phyloP scores from a whole-genome alignment of 108 stramenopile species.

The Nitzschia inconspicua region DNA sequence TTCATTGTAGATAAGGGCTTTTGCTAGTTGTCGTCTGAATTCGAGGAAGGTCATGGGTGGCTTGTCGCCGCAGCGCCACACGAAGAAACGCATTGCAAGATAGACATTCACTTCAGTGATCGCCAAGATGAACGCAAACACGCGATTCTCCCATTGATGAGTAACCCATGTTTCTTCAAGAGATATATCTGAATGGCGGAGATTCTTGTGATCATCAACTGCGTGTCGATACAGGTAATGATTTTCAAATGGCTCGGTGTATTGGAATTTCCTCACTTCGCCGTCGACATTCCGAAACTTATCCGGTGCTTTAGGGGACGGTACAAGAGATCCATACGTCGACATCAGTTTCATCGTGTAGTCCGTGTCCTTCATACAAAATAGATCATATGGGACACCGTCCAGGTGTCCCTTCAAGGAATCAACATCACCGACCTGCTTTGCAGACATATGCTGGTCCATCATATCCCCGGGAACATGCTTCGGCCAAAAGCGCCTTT shows the following conservation, averaged over 20 bases:
- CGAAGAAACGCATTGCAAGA: no score
- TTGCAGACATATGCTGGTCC: conserved; percentile 8
- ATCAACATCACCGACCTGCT: no score
- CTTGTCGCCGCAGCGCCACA: no score
- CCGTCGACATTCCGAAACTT: background rate
- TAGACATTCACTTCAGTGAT: conserved; percentile 18
- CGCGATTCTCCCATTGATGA: conserved; percentile 13
- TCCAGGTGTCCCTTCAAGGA: conserved; percentile 5
- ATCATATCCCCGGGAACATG: conserved; percentile 22
- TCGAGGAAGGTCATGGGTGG: no score
- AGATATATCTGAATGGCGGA: conserved; percentile 2
- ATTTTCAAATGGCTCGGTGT: conserved; percentile 11
- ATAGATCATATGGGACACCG: conserved; percentile 14
- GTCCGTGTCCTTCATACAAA: conserved; percentile 39
- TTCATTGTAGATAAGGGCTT: no score
- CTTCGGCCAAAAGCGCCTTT: conserved; percentile 28
- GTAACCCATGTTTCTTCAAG: conserved; percentile 22
- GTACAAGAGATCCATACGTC: conserved; percentile 18
- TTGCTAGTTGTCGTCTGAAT: no score
- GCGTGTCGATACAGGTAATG: conserved; percentile 13
- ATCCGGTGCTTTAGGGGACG: no score
- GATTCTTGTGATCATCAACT: conserved; percentile 19
- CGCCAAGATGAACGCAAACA: conserved; percentile 26
- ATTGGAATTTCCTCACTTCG: background rate
- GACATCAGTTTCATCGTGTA: conserved; percentile 31